phyloP scores from a whole-genome alignment of 176 grass and related monocot species.

The Secale cereale region DNA sequence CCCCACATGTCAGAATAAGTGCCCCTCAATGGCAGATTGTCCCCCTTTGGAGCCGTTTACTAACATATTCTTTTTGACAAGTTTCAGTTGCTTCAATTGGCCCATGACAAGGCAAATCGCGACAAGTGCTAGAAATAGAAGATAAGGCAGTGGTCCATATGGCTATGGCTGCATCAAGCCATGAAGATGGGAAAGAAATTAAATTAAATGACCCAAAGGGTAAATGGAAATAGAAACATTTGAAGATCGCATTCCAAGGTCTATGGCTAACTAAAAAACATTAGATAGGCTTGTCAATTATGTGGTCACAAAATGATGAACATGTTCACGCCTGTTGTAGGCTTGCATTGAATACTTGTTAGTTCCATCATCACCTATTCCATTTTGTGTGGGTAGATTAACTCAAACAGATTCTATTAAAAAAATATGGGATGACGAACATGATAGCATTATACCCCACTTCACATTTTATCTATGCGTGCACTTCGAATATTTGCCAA shows the following conservation, averaged over 20 bases:
- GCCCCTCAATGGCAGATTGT: neutral
- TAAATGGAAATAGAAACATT: neutral
- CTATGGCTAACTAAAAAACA: neutral
- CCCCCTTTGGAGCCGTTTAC: neutral
- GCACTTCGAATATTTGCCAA: too few relatives aligned
- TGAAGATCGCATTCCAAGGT: neutral
- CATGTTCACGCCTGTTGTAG: too few relatives aligned
- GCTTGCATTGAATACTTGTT: too few relatives aligned
- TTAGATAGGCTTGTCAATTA: neutral
- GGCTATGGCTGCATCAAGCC: neutral
- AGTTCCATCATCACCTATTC: too few relatives aligned
- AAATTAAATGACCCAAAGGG: too few relatives aligned
- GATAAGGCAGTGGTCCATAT: neutral
- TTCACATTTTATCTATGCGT: too few relatives aligned
- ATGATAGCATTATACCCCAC: too few relatives aligned
- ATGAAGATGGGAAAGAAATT: neutral
- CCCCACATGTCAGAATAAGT: too few relatives aligned
- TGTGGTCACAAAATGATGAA: neutral
- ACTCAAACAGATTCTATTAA: too few relatives aligned
- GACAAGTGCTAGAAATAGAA: neutral
- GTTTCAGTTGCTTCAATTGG: neutral
- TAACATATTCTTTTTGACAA: accelerated
- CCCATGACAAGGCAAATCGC: neutral
- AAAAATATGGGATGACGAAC: too few relatives aligned
- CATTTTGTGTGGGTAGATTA: too few relatives aligned